These are phyloP conservation scores for Botryobasidium botryosum DNA, from an alignment of 768 basidiomycete species.

Conservation along the genomic window DNA sequence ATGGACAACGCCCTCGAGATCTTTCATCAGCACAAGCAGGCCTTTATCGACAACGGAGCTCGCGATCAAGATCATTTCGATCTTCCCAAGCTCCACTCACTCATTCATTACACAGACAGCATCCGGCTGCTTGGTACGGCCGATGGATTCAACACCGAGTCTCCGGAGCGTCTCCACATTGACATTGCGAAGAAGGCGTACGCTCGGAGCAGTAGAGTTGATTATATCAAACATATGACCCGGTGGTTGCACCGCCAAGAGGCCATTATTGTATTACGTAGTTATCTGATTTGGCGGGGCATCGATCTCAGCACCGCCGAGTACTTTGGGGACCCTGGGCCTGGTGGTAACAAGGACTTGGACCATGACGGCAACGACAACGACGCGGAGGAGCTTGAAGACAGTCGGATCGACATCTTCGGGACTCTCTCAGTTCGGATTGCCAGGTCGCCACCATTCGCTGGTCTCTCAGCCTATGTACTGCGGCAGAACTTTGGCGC, in stretches of 20 bases:
- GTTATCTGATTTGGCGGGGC: not conserved
- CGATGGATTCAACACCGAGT: slow-evolving; percentile 24
- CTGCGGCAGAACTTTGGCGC: no score
- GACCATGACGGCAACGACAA: no score
- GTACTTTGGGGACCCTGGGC: no score
- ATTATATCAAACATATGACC: slow-evolving; percentile 14
- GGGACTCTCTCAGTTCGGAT: no score
- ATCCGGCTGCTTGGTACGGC: slow-evolving; percentile 20
- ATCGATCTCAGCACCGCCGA: no score
- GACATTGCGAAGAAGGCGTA: slow-evolving; percentile 23
- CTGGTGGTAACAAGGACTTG: no score
- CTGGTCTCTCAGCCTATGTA: no score
- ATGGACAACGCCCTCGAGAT: not conserved
- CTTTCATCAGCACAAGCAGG: slow-evolving; percentile 2
- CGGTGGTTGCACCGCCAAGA: slow-evolving; percentile 1
- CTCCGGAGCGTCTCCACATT: slow-evolving; percentile 27
- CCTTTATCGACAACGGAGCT: not conserved
- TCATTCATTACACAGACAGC: slow-evolving; percentile 16
- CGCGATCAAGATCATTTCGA: slow-evolving; percentile 18
- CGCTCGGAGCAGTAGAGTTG: slow-evolving; percentile 17
- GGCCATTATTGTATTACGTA: not conserved
- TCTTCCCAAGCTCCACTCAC: slow-evolving; percentile 23
- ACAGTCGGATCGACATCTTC: no score
- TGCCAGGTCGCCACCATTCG: no score
- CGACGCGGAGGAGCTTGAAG: no score